Evolutionary conservation across 2,329 filamentous ascomycete species (phyloP).

Genomic region (Aureobasidium mangrovei): DNA sequence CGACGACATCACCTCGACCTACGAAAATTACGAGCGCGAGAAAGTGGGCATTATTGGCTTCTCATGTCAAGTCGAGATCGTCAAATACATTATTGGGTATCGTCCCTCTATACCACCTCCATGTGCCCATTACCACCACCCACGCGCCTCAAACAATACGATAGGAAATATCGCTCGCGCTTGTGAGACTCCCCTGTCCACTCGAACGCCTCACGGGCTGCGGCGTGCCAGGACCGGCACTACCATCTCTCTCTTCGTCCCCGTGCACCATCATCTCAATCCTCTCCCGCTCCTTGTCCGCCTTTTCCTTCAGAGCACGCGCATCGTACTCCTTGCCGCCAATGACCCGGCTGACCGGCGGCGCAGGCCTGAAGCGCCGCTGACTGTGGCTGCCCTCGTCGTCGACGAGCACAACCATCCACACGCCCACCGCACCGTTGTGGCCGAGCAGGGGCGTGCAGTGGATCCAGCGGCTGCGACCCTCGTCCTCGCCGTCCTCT

Average conservation of each 20-base stretch:
- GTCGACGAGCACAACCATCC: constrained; percentile 69
- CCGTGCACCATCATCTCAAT: constrained; percentile 1
- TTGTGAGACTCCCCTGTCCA: neutral
- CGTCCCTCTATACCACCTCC: too few species aligned
- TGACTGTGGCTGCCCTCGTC: constrained; percentile 33
- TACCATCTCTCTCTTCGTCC: neutral
- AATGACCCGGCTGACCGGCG: constrained; percentile 27
- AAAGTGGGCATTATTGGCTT: too few species aligned
- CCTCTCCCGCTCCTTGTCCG: constrained; percentile 1
- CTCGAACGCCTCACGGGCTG: neutral
- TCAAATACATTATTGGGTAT: too few species aligned
- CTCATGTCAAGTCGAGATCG: too few species aligned
- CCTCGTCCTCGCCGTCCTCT: constrained; percentile 39
- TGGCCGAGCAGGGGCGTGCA: constrained; percentile 63
- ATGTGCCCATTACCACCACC: too few species aligned
- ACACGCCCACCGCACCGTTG: constrained; percentile 62
- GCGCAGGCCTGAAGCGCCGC: constrained; percentile 27
- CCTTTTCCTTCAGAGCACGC: neutral
- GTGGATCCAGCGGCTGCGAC: constrained; percentile 65
- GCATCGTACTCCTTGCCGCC: constrained; percentile 27
- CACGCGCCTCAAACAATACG: neutral
- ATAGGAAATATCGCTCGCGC: neutral
- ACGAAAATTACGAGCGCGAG: too few species aligned
- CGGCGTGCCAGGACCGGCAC: neutral
- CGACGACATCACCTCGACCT: too few species aligned